Percentiles rank a stretch among this genome's conserved stretches.
phyloP scores from a whole-genome alignment of 1,284 basidiomycete species.

The Mycena sp. region DNA sequence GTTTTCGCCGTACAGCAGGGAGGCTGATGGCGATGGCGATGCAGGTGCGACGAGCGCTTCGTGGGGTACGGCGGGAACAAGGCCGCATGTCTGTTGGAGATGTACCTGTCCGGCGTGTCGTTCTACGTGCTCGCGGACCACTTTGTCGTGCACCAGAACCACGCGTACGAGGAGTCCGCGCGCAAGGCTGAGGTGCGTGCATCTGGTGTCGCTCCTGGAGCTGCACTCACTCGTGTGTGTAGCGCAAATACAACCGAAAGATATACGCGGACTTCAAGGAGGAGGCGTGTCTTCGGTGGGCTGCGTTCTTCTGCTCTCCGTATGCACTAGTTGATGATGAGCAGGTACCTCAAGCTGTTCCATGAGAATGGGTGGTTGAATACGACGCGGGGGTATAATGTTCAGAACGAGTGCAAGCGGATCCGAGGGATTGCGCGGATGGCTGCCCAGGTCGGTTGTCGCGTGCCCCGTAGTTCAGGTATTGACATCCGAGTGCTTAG shows the following conservation, averaged over 20 bases:
- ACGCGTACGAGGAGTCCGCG: constrained; percentile 79
- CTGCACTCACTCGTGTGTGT: background rate
- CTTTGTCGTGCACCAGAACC: constrained; percentile 87
- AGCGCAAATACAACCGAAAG: constrained; percentile 82
- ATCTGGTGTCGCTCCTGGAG: background rate
- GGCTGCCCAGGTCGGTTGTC: constrained; percentile 47
- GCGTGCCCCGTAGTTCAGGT: background rate
- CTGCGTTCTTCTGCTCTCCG: too few species aligned
- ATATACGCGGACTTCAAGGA: constrained; percentile 82
- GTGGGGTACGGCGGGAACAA: constrained; percentile 81
- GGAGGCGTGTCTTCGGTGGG: constrained; percentile 73
- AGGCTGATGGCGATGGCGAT: too few species aligned
- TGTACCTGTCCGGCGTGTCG: constrained; percentile 66
- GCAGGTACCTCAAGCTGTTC: constrained; percentile 65
- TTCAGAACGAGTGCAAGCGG: constrained; percentile 70
- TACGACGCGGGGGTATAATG: constrained; percentile 60
- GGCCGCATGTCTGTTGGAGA: constrained; percentile 60
- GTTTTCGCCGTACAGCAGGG: constrained; percentile 2
- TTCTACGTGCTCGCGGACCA: constrained; percentile 87
- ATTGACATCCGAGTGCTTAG: background rate
- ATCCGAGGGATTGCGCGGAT: constrained; percentile 60
- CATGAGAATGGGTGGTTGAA: constrained; percentile 58
- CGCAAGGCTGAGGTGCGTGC: constrained; percentile 68
- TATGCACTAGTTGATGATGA: background rate
- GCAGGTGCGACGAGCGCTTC: constrained; percentile 87